Conservation (phyloP, 1,284 basidiomycete species). For the Puccinia novopanici region DNA sequence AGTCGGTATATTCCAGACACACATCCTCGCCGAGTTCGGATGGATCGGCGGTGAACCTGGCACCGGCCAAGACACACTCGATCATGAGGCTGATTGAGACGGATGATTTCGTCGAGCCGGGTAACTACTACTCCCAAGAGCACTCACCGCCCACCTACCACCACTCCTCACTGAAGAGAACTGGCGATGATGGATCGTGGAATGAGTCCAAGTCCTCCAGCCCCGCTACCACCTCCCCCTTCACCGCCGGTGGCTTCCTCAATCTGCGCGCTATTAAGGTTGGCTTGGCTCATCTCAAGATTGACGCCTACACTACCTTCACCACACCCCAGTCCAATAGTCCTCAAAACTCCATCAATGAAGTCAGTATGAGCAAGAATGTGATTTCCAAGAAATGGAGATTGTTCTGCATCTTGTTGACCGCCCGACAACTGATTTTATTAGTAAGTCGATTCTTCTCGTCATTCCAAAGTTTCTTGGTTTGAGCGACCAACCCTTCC, state of each 20-base stretch:
- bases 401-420: slow-evolving; percentile 80
- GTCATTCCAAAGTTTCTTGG: not conserved
- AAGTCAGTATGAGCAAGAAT: slow-evolving; percentile 63
- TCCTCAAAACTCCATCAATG: not conserved
- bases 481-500: not conserved
- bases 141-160: not conserved
- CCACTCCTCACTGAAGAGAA: not conserved
- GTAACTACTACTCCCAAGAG: not conserved
- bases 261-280: slow-evolving; percentile 65
- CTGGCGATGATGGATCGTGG: not conserved
- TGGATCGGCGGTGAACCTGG: slow-evolving; percentile 22
- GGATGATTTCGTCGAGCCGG: not conserved
- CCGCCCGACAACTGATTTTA: slow-evolving; percentile 85
- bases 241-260: not conserved
- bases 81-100: slow-evolving; percentile 10
- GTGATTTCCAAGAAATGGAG: slow-evolving; percentile 81
- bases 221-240: too few species aligned
- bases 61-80: slow-evolving; percentile 11
- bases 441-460: slow-evolving; percentile 61
- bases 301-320: not conserved
- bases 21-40: slow-evolving; percentile 49
- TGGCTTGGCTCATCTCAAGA: slow-evolving; percentile 76
- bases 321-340: not conserved
- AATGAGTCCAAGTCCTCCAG: not conserved
- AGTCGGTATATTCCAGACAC: slow-evolving; percentile 48